Evolutionary conservation across 306 rosid species (phyloP).

Genomic region (apple (Malus domestica)): ASM211411v1 NC_041805.1:3421501-3422000

Average conservation of each 20-base stretch:
- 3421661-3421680: background rate
- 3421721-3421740: background rate
- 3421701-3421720: slow-evolving; percentile 29
- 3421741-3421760: background rate
- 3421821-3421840: background rate
- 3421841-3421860: too few relatives aligned
- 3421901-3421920: too few relatives aligned
- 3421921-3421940: background rate
- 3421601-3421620: slow-evolving; percentile 18
- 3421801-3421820: background rate
- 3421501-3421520: background rate
- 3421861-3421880: background rate
- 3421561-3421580: background rate
- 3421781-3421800: background rate
- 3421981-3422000: too few relatives aligned
- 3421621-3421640: background rate
- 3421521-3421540: background rate
- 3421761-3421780: background rate
- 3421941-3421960: background rate
- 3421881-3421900: background rate
- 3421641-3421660: background rate
- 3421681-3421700: slow-evolving; percentile 44
- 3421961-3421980: too few relatives aligned
- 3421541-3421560: background rate
- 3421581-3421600: slow-evolving; percentile 19